phyloP scores from a whole-genome alignment of 2,329 filamentous ascomycete genomes.

The Fusarium sp. region DNA sequence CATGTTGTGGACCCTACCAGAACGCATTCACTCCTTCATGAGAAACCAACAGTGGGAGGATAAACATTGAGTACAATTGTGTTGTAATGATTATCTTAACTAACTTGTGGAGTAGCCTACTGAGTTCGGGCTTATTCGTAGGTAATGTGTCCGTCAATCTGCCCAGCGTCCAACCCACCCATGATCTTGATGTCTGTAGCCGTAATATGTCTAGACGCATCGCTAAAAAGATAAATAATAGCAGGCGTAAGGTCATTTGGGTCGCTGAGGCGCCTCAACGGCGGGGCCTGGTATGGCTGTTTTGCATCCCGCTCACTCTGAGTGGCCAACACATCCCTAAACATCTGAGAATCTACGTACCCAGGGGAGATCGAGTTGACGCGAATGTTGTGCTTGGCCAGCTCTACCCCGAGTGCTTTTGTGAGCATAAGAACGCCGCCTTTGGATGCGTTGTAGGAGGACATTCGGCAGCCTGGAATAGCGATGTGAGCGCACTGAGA shows the following conservation, averaged over 20 bases:
- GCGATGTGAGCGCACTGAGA: conserved; percentile 28
- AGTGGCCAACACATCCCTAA: conserved; percentile 41
- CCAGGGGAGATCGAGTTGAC: conserved; percentile 51
- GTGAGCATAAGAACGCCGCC: conserved; percentile 50
- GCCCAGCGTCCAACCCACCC: conserved; percentile 45
- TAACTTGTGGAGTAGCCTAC: rapidly evolving
- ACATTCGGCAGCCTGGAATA: conserved; percentile 33
- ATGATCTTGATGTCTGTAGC: conserved; percentile 54
- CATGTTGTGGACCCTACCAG: not conserved
- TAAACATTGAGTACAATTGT: rapidly evolving
- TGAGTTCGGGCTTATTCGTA: not conserved
- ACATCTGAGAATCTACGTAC: conserved; percentile 48
- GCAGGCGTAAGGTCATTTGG: conserved; percentile 48
- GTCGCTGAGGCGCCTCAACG: conserved; percentile 48
- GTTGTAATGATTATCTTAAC: rapidly evolving
- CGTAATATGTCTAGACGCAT: conserved; percentile 53
- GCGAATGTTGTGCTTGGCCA: conserved; percentile 46
- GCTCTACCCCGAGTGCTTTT: conserved; percentile 48
- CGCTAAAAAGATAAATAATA: conserved; percentile 52
- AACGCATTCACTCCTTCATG: not conserved
- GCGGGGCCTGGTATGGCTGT: conserved; percentile 47
- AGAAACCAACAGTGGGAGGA: not conserved
- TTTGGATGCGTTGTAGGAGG: conserved; percentile 54
- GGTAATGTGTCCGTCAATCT: not conserved
- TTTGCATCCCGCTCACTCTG: conserved; percentile 37